Evolutionary conservation across 108 stramenopile genomes (phyloP), one percentile per base, ranked within the genome.

Genomic region (Skeletonema grethae): DNA sequence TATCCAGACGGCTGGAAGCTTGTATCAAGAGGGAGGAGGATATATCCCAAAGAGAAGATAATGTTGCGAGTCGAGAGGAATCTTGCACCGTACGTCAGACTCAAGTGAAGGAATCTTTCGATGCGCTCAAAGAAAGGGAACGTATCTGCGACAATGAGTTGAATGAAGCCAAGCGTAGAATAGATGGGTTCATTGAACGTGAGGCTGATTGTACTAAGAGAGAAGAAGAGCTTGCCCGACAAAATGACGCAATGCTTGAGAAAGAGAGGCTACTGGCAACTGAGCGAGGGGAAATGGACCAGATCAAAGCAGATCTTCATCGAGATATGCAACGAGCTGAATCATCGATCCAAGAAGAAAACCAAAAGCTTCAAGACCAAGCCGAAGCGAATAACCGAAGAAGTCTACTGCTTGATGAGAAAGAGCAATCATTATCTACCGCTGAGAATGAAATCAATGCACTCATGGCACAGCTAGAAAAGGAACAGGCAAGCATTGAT

Each of bases 121-220:
- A 80, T 39, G 67, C 68, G 3, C 15, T 80, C 12, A 50, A 57
- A 35, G 72, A 80, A 59, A 29, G 79, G 31, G 79, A 80, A 7
- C 72, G 65, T 13, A n/a, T 80, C 39, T 80, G 79, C 53, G 62
- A 48, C 3, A 30, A 69, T 36, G 59, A 80, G 63, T 56, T 80
- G 38, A 63, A 69, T 18, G 59, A 69, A 62, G 79, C 79, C 35
- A 69, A 80, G 41, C 16, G 35, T n/a, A 56, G 72, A 64, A 73
- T 80, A 25, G 38, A 69, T 39, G 70, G 73, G 41, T 73, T 73
- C 28, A 64, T 73, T 16, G 63, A 73, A 53, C 63, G 79, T 13
- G 79, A 80, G 45, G n/a, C 72, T 32, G 0, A 59, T 8, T 66
- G 65, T 16, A 2, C 56, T 2, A 74, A 18, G 59, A 60, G 59